phyloP scores from a whole-genome alignment of 2,329 filamentous ascomycete genomes.

The Cladosporium cucumerinum region DNA sequence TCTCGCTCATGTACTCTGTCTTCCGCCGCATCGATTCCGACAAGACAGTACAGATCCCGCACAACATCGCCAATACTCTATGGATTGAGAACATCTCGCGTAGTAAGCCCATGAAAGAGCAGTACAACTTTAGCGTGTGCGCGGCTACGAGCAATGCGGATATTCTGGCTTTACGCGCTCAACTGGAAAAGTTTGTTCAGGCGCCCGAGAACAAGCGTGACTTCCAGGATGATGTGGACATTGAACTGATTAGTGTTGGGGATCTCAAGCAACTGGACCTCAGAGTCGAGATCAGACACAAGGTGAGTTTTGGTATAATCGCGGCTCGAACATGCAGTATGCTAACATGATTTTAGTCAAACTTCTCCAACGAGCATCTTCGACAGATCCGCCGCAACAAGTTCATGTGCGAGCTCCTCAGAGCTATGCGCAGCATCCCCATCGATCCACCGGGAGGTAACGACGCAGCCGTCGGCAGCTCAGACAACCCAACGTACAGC shows the following conservation, averaged over 20 bases:
- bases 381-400: slow-evolving; percentile 79
- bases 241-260: slow-evolving; percentile 31
- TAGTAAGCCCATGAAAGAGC: slow-evolving; percentile 37
- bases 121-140: slow-evolving; percentile 29
- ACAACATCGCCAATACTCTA: slow-evolving; percentile 36
- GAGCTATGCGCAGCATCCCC: slow-evolving; percentile 78
- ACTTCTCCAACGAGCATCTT: slow-evolving; percentile 65
- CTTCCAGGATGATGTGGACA: slow-evolving; percentile 33
- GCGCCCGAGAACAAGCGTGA: slow-evolving; percentile 36
- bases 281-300: slow-evolving; percentile 34
- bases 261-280: slow-evolving; percentile 34
- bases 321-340: background rate
- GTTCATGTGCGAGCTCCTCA: slow-evolving; percentile 87
- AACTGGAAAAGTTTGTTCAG: slow-evolving; percentile 33
- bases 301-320: slow-evolving; percentile 18
- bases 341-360: slow-evolving; percentile 28
- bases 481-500: slow-evolving; percentile 70
- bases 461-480: slow-evolving; percentile 55
- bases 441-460: slow-evolving; percentile 76
- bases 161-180: slow-evolving; percentile 29
- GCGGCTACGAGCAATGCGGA: slow-evolving; percentile 33
- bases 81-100: slow-evolving; percentile 39
- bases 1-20: slow-evolving; percentile 24
- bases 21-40: slow-evolving; percentile 24
- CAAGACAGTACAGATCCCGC: slow-evolving; percentile 34